Conservation (phyloP, 2,329 filamentous ascomycete species). For the Thelonectria discophora region DNA sequence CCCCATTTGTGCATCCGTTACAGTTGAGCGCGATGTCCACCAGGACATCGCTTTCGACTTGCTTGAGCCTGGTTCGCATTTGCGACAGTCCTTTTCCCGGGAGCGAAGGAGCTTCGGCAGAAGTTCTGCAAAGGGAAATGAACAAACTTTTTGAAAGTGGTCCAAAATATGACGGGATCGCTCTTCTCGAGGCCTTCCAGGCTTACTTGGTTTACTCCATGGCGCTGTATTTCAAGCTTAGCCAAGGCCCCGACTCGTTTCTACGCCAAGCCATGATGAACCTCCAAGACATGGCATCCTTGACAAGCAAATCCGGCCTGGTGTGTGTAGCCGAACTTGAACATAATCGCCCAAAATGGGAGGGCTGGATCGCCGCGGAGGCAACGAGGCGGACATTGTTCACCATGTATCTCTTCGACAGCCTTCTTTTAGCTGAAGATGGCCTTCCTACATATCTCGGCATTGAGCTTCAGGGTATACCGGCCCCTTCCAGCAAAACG, state of each 20-base stretch:
- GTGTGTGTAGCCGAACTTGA: constrained; percentile 53
- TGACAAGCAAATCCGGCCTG: constrained; percentile 51
- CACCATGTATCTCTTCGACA: constrained; percentile 63
- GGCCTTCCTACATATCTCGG: constrained; percentile 58
- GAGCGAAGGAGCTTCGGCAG: constrained; percentile 43
- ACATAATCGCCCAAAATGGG: constrained; percentile 56
- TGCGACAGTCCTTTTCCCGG: constrained; percentile 49
- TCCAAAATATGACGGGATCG: constrained; percentile 38
- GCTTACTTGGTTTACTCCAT: constrained; percentile 63
- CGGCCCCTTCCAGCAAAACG: constrained; percentile 50
- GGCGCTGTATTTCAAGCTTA: constrained; percentile 55
- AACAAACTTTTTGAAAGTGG: constrained; percentile 46
- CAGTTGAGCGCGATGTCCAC: constrained; percentile 42
- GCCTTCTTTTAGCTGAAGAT: constrained; percentile 54
- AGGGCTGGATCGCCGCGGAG: constrained; percentile 62
- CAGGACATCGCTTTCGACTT: constrained; percentile 49
- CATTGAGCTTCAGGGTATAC: constrained; percentile 56
- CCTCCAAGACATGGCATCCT: constrained; percentile 59
- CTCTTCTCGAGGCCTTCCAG: constrained; percentile 57
- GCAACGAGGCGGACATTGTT: constrained; percentile 62
- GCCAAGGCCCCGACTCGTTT: constrained; percentile 38
- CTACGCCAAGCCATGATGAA: constrained; percentile 57
- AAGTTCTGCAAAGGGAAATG: constrained; percentile 55
- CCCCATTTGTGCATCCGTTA: constrained; percentile 46
- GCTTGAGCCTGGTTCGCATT: constrained; percentile 52